phyloP scores from a whole-genome alignment of 257 asterid genomes.

The Nicotiana undulata region DNA sequence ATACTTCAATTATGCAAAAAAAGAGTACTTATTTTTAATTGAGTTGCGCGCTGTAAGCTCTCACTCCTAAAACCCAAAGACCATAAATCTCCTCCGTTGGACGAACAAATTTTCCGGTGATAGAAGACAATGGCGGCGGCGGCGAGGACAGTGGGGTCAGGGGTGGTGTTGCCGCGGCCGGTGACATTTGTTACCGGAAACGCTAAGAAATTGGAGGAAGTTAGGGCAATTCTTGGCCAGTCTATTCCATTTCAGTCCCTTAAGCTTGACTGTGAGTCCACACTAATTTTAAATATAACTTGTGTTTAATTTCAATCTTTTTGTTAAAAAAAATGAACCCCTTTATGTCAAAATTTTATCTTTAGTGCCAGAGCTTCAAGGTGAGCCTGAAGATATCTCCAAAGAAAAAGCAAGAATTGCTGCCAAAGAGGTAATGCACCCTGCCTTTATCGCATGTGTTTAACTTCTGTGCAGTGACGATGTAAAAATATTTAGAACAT shows the following conservation, averaged over 20 bases:
- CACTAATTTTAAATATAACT: neutral
- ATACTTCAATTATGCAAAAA: too few relatives aligned
- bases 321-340: neutral
- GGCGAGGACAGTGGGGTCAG: slow-evolving; percentile 26
- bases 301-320: neutral
- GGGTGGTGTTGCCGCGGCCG: slow-evolving; percentile 52
- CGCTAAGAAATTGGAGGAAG: slow-evolving; percentile 91
- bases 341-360: neutral
- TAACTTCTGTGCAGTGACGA: neutral
- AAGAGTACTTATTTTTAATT: neutral
- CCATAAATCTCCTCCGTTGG: neutral
- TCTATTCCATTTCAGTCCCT: slow-evolving; percentile 84
- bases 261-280: slow-evolving; percentile 59
- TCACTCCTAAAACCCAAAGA: neutral
- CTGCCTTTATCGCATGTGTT: neutral
- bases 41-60: neutral
- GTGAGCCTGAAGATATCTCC: slow-evolving; percentile 93
- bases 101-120: neutral
- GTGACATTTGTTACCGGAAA: slow-evolving; percentile 93
- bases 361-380: slow-evolving; percentile 87
- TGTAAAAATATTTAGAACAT: too few relatives aligned
- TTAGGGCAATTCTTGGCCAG: slow-evolving; percentile 66
- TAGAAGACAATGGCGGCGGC: slow-evolving; percentile 39
- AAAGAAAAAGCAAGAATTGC: slow-evolving; percentile 86
- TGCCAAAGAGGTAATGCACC: slow-evolving; percentile 59